Evolutionary conservation across 1,284 basidiomycete genomes (phyloP), one percentile per base, ranked within the genome.

Genomic region (Cryptococcus sp.): DNA sequence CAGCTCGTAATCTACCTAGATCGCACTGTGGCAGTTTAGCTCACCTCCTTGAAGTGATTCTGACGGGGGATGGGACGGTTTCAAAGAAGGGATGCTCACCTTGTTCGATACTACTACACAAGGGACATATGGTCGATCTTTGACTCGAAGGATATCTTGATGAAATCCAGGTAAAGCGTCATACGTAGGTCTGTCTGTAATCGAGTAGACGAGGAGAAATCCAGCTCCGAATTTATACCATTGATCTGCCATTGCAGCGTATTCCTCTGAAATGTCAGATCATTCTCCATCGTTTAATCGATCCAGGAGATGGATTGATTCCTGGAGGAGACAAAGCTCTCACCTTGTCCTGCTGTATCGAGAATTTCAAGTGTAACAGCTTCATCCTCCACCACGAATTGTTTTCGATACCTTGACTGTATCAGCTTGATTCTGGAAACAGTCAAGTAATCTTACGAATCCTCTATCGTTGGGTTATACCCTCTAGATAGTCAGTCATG

Each of bases 181-280:
- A 59, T 82, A 82, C 8, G 80, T 80, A 61, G 78, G 79, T 54
- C 80, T 70, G 54, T 79, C 80, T 32, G 81, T 82, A 58, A 83
- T 81, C 50, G 77, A 79, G 68, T 82, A 83, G 37, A 83, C 81
- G 45, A 83, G 74, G 15, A 83, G 69, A 71, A 83, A 83, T 2
- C 81, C 82, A 55, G 80, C 78, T 30, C 81, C 82, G 41, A 80
- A 80, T 37, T 79, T 76, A 76, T 82, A 82, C 76, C 82, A 83
- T 61, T 82, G 81, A 65, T 82, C 81, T 41, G 80, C 74, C 80
- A 83, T 81, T 1, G 81, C 80, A 33, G 61, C 66, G 59, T 70
- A 72, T 52, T 72, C 70, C 64, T 72, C 70, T 72, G 57, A 7
- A 5, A 7, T 10, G 15, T 23, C 33, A 23, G 23, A 23, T 23